Base-by-base conservation (phyloP, 2,329 filamentous ascomycete species). In the Ustulina deusta region DNA sequence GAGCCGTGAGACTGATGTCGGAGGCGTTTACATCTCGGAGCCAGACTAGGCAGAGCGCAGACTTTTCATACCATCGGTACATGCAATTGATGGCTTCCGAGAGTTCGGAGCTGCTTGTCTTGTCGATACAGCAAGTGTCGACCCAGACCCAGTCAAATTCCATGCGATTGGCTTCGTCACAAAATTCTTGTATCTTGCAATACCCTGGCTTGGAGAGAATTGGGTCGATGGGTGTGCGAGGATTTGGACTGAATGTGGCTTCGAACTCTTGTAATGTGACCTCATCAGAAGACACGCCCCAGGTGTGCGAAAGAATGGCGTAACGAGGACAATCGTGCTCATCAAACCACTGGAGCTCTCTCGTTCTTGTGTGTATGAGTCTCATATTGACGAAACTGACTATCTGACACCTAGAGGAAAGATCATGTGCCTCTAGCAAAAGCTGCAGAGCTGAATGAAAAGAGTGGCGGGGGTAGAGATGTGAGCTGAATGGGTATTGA, bases 101-200 rank as follows among this genome's bases (percentile, higher is more conserved):
- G n/a, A n/a, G n/a, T n/a, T n/a, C n/a, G n/a, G n/a, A n/a, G n/a
- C n/a, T n/a, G n/a, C n/a, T n/a, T n/a, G n/a, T n/a, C n/a, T n/a
- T n/a, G n/a, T n/a, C n/a, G n/a, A n/a, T n/a, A 38, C 51, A 55
- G n/a, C 51, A 55, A 36, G 51, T 55, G n/a, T 55, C 51, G 51
- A 38, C 51, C 51, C 51, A 55, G 9, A 6, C 51, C 51, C 51
- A 55, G 29, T 55, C 32, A 36, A 20, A 38, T 2, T 27, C 51
- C 51, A 36, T 17, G 3, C 29, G 5, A 38, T n/a, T 13, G n/a
- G 51, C 51, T 22, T 32, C 32, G 13, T 38, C 20, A 15, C 51
- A 55, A 22, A 55, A 55, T 36, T 55, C 13, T 55, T 22, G 29
- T 36, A 55, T 55, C n/a, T 55, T 55, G 2, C n/a, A 10, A n/a